A percentile compares a stretch with the other conserved stretches of the same genome.
These are phyloP conservation scores for Cronartium quercuum DNA, from an alignment of 1,284 basidiomycete genomes.

Conservation along the genomic window DNA sequence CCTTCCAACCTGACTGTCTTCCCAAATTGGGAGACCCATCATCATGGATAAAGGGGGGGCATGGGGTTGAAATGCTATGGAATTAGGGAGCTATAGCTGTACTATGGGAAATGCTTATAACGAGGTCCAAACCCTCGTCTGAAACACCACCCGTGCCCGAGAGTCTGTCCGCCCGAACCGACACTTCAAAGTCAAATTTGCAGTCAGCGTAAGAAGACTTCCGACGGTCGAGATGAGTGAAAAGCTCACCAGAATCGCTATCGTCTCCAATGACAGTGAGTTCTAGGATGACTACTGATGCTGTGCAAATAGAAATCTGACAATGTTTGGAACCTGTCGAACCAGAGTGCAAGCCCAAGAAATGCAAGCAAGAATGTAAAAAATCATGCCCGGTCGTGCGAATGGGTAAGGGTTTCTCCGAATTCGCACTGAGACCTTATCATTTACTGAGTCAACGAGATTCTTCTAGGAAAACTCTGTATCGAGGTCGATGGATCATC, in stretches of 20 bases:
- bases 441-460: slow-evolving; percentile 20
- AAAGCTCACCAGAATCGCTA: slow-evolving; percentile 92
- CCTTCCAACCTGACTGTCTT: too few relatives aligned
- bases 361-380: slow-evolving; percentile 82
- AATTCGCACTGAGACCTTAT: too few relatives aligned
- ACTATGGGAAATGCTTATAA: too few relatives aligned
- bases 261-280: slow-evolving; percentile 74
- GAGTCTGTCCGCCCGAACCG: not conserved
- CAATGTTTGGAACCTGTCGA: too few relatives aligned
- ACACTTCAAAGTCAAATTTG: too few relatives aligned
- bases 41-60: too few relatives aligned
- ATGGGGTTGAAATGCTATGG: too few relatives aligned
- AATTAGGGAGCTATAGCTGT: too few relatives aligned
- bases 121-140: not conserved
- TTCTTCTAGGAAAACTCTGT: slow-evolving; percentile 80
- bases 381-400: slow-evolving; percentile 97
- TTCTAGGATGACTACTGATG: slow-evolving; percentile 20
- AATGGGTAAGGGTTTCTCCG: slow-evolving; percentile 64
- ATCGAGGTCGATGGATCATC: slow-evolving; percentile 76
- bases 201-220: too few relatives aligned
- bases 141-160: not conserved
- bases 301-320: not conserved
- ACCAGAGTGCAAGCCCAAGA: slow-evolving; percentile 49
- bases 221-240: slow-evolving; percentile 58
- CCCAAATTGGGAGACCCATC: too few relatives aligned